phyloP scores from a whole-genome alignment of 306 rosid species.

The Vigna hirtella region DNA sequence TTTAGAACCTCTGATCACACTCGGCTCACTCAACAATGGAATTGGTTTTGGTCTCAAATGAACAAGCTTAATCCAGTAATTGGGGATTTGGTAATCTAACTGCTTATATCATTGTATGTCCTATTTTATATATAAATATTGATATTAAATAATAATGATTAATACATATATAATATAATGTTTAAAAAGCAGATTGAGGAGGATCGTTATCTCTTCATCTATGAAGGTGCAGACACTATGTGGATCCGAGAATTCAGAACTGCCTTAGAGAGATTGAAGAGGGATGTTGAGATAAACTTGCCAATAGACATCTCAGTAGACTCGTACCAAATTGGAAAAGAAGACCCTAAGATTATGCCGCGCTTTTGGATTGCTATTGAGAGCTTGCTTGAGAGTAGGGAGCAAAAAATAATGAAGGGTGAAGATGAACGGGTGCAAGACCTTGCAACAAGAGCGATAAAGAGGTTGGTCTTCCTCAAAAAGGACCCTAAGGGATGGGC shows the following conservation, averaged over 20 bases:
- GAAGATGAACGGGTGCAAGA: constrained; percentile 23
- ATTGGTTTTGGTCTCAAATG: constrained; percentile 48
- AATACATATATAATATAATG: not conserved
- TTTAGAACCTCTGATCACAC: constrained; percentile 37
- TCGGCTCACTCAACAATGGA: constrained; percentile 38
- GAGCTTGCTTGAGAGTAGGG: constrained; percentile 27
- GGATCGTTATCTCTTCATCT: constrained; percentile 41
- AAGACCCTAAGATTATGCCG: not conserved
- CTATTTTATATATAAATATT: too few relatives aligned
- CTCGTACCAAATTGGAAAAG: constrained; percentile 36
- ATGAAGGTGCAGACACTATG: constrained; percentile 19
- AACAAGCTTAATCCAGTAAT: constrained; percentile 27
- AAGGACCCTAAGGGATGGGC: constrained; percentile 44
- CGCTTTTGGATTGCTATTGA: constrained; percentile 42
- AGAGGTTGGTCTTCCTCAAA: constrained; percentile 37
- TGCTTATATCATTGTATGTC: not conserved
- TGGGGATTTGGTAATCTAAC: constrained; percentile 16
- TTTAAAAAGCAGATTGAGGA: constrained; percentile 36
- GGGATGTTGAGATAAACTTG: not conserved
- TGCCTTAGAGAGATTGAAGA: constrained; percentile 8
- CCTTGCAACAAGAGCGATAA: constrained; percentile 26
- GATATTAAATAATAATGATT: too few relatives aligned
- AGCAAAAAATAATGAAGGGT: constrained; percentile 7
- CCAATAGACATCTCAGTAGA: constrained; percentile 29
- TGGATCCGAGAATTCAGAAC: constrained; percentile 27